Conservation (phyloP, 768 basidiomycete genomes). For the Piloderma croceum region DNA sequence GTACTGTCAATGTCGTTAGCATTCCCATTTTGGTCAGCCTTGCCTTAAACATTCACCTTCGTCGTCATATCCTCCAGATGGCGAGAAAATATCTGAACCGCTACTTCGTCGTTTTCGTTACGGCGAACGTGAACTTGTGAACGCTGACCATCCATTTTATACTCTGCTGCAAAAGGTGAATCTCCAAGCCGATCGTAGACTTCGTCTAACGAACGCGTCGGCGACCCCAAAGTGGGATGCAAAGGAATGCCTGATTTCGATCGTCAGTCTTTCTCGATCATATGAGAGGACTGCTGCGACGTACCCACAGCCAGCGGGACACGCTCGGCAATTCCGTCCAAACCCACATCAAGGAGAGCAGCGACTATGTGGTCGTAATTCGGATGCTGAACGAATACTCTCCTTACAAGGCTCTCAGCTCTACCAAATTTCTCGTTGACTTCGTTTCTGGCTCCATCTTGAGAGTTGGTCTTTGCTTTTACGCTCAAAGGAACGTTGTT, state of each 20-base stretch:
- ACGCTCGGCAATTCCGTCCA: slow-evolving; percentile 51
- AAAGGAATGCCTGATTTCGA: slow-evolving; percentile 63
- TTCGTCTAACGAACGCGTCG: slow-evolving; percentile 76
- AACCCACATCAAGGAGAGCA: slow-evolving; percentile 54
- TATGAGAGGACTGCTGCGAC: slow-evolving; percentile 17
- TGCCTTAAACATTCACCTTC: slow-evolving; percentile 44
- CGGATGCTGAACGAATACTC: slow-evolving; percentile 74
- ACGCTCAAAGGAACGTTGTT: too few relatives aligned
- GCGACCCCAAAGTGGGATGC: slow-evolving; percentile 82
- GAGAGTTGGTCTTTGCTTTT: slow-evolving; percentile 18
- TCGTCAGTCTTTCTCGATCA: slow-evolving; percentile 6
- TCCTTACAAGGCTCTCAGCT: slow-evolving; percentile 63
- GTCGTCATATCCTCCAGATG: slow-evolving; percentile 91
- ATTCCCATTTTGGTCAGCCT: slow-evolving; percentile 3
- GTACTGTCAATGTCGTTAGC: slow-evolving; percentile 45
- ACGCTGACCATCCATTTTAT: slow-evolving; percentile 87
- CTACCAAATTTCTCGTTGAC: slow-evolving; percentile 38
- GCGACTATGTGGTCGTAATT: slow-evolving; percentile 65
- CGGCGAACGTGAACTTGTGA: slow-evolving; percentile 68
- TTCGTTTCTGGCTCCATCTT: slow-evolving; percentile 28
- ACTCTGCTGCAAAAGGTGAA: slow-evolving; percentile 76
- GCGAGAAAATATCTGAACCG: slow-evolving; percentile 74
- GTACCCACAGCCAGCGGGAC: slow-evolving; percentile 70
- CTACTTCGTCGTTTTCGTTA: slow-evolving; percentile 23
- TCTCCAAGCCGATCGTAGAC: slow-evolving; percentile 68